These are phyloP conservation scores for Tubosaeta sp. DNA, from an alignment of 768 basidiomycete species.

Conservation along the genomic window DNA sequence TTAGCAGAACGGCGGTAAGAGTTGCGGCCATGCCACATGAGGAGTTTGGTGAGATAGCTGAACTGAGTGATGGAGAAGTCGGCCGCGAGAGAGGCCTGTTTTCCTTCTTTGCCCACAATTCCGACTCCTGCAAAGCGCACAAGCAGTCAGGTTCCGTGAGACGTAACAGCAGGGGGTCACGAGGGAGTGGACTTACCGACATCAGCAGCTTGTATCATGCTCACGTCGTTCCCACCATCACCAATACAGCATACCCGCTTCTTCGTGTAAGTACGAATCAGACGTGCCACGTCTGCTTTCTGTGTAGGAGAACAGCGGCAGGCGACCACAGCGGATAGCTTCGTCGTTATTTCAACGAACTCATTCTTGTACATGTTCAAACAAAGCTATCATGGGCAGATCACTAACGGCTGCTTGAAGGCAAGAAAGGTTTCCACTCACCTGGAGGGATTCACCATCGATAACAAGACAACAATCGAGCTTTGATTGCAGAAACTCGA, in stretches of 20 bases:
- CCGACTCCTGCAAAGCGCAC: constrained; percentile 64
- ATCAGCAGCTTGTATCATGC: constrained; percentile 99
- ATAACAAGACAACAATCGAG: constrained; percentile 97
- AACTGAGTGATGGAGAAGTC: constrained; percentile 99
- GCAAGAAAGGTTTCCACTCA: constrained; percentile 27
- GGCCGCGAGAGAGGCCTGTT: constrained; percentile 97
- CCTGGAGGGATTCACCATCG: constrained; percentile 95
- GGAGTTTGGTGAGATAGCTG: constrained; percentile 89
- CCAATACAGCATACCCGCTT: constrained; percentile 99
- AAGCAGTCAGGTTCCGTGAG: not conserved
- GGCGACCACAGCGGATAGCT: constrained; percentile 92
- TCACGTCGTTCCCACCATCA: constrained; percentile 98
- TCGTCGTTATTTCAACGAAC: constrained; percentile 95
- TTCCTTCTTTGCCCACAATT: constrained; percentile 98
- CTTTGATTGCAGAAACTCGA: constrained; percentile 93
- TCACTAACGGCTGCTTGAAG: not conserved
- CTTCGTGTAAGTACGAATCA: constrained; percentile 86
- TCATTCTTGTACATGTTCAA: constrained; percentile 87
- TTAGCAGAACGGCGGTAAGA: constrained; percentile 98
- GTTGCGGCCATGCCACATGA: constrained; percentile 98
- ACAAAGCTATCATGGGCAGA: constrained; percentile 58
- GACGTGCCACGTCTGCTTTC: constrained; percentile 94
- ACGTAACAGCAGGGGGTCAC: not conserved
- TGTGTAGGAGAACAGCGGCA: constrained; percentile 98
- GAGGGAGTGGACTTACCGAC: constrained; percentile 63